phyloP scores from a whole-genome alignment of 805 yeast species.

The Yarrowia sp. region DNA sequence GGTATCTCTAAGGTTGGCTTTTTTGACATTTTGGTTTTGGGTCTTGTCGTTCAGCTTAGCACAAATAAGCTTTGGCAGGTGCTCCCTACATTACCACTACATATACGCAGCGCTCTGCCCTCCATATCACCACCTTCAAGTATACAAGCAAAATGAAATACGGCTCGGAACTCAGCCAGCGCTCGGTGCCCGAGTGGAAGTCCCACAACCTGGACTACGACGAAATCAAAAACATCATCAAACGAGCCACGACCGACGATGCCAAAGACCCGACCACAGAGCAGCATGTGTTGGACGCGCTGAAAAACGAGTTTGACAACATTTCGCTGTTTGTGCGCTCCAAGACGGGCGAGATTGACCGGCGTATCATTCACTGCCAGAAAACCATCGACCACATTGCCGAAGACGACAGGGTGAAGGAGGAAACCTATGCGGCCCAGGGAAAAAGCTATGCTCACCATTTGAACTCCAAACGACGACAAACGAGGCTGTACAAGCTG shows the following conservation, averaged over 20 bases:
- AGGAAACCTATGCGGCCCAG: neutral
- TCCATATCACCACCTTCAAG: too few relatives aligned
- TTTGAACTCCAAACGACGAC: constrained; percentile 30
- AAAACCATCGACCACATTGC: constrained; percentile 40
- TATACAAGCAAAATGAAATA: constrained; percentile 63
- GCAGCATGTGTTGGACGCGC: constrained; percentile 43
- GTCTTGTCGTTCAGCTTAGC: too few relatives aligned
- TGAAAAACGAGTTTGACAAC: constrained; percentile 59
- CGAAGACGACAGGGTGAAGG: constrained; percentile 29
- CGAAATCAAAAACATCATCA: constrained; percentile 64
- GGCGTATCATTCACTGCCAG: constrained; percentile 46
- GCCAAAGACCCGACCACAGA: constrained; percentile 1
- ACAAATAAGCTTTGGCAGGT: neutral
- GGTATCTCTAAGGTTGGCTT: constrained; percentile 4
- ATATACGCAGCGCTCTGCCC: neutral
- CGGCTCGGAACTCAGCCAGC: constrained; percentile 68
- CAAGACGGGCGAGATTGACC: constrained; percentile 66
- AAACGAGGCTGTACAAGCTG: constrained; percentile 34
- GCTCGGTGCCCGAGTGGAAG: constrained; percentile 87
- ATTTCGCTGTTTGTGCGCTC: constrained; percentile 61
- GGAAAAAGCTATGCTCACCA: constrained; percentile 3
- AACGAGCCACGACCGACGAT: constrained; percentile 49
- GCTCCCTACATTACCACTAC: neutral
- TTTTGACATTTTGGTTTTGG: neutral
- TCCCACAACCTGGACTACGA: constrained; percentile 81